These are phyloP conservation scores for Capsella bursapastoris DNA, from an alignment of 345 rosid species.

Conservation along the genomic window DNA sequence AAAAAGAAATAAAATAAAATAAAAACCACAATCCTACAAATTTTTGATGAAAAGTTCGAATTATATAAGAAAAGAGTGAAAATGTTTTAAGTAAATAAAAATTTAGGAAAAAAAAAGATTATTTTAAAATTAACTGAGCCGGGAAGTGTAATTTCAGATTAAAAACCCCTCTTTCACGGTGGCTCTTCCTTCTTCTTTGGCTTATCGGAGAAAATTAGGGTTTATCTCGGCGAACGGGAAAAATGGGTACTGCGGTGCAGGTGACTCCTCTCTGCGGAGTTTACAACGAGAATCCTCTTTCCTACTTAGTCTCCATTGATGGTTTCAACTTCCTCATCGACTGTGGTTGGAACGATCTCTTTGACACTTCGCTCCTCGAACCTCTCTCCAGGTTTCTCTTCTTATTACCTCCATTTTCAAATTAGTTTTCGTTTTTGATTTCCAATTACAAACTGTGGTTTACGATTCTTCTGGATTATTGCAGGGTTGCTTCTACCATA, in stretches of 20 bases:
- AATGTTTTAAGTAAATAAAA: too few relatives aligned
- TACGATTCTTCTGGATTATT: conserved; percentile 16
- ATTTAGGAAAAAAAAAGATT: too few relatives aligned
- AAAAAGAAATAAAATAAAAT: too few relatives aligned
- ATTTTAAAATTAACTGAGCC: not conserved
- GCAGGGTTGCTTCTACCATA: conserved; percentile 75
- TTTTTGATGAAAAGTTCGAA: too few relatives aligned
- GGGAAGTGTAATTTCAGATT: not conserved
- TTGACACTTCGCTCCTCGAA: conserved; percentile 80
- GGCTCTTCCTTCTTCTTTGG: not conserved
- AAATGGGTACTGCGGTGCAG: conserved; percentile 96
- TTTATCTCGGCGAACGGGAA: conserved; percentile 26
- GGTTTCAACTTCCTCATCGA: conserved; percentile 88
- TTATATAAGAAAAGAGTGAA: too few relatives aligned
- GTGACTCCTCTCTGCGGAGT: conserved; percentile 83
- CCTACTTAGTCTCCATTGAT: conserved; percentile 87
- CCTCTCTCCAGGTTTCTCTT: conserved; percentile 77
- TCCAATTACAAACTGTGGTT: not conserved
- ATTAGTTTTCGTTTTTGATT: not conserved
- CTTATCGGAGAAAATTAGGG: conserved; percentile 39
- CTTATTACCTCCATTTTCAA: not conserved
- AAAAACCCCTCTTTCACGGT: conserved; percentile 21
- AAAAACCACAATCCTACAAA: too few relatives aligned
- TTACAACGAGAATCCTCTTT: conserved; percentile 90
- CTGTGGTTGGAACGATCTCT: conserved; percentile 98